Evolutionary conservation across 495 filamentous ascomycete genomes (phyloP), one percentile per base, ranked within the genome.

Genomic region (Chaetomium cochliodes): DNA sequence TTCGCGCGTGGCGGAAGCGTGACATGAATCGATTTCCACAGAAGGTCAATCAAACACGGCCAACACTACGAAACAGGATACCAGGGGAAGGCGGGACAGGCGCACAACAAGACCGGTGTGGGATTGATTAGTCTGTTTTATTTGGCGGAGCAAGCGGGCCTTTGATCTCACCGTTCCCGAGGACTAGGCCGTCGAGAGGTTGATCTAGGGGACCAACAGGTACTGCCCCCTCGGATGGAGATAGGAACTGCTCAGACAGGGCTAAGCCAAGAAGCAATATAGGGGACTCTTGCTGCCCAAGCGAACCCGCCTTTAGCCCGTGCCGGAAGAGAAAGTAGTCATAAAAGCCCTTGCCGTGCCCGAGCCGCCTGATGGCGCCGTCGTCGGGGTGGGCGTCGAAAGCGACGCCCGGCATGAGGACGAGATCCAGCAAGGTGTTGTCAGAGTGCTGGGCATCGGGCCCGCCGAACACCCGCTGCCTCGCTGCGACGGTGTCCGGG

Each of bases 281-380:
- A 76, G 75, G 77, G 71, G 74, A 69, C 63, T 78, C 80, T 60
- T 79, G 68, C 67, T 64, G 75, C 71, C 70, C 74, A 65, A 67
- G 76, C 70, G 64, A 74, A 60, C 74, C 72, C 63, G 72, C 67
- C 69, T 77, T 77, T 66, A 78, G 74, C 46, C 78, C 78, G 77
- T 92, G 96, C 69, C 86, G 85, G 63, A 87, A 81, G 73, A 98
- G 76, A 75, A 96, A 98, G 78, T 85, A 87, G 77, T 98, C 94
- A 84, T 98, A 98, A 77, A 92, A 98, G 52, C 96, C 94, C 80
- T 91, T 96, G 58, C 94, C 94, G 80, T 98, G 96, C 11, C 94
- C 94, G 13, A 97, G 80, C 72, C 94, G 82, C 67, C 87, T 83
- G 60, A 93, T 85, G 54, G 59, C 69, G 18, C 77, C 78, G 61